A percentile compares a stretch with the other conserved stretches of the same genome.
phyloP scores from a whole-genome alignment of 1,139 yeast genomes.

The Martiniozyma asiatica region DNA sequence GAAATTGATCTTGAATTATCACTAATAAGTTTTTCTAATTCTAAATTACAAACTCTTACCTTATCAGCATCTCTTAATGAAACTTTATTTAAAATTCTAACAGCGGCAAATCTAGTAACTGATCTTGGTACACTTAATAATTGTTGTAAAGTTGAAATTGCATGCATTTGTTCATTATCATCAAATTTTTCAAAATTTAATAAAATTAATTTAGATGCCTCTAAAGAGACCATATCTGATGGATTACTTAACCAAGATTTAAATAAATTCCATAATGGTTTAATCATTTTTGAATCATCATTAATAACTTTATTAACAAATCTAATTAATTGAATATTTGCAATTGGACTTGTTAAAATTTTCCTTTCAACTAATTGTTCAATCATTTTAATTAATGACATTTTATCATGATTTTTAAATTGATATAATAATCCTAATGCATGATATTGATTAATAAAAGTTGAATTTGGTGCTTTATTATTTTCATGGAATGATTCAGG shows the following conservation, averaged over 20 bases:
- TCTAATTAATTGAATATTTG: conserved; percentile 77
- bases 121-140: conserved; percentile 83
- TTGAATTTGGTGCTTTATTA: conserved; percentile 47
- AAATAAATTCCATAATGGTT: conserved; percentile 52
- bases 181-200: conserved; percentile 41
- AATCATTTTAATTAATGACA: conserved; percentile 87
- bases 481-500: conserved; percentile 47
- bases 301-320: conserved; percentile 59
- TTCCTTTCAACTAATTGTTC: conserved; percentile 53
- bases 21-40: conserved; percentile 75
- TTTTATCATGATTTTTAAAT: conserved; percentile 80
- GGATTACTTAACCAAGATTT: conserved; percentile 67
- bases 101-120: conserved; percentile 85
- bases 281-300: conserved; percentile 44
- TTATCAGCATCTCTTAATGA: conserved; percentile 76
- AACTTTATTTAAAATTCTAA: conserved; percentile 75
- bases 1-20: conserved; percentile 87
- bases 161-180: conserved; percentile 54
- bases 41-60: conserved; percentile 63
- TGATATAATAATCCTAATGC: conserved; percentile 86
- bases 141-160: conserved; percentile 62
- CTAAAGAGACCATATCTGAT: conserved; percentile 84
- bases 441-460: conserved; percentile 87
- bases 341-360: conserved; percentile 59
- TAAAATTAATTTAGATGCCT: conserved; percentile 80